Evolutionary conservation across 73 alveolate genomes (phyloP).

Genomic region (Halteria grandinella): DNA sequence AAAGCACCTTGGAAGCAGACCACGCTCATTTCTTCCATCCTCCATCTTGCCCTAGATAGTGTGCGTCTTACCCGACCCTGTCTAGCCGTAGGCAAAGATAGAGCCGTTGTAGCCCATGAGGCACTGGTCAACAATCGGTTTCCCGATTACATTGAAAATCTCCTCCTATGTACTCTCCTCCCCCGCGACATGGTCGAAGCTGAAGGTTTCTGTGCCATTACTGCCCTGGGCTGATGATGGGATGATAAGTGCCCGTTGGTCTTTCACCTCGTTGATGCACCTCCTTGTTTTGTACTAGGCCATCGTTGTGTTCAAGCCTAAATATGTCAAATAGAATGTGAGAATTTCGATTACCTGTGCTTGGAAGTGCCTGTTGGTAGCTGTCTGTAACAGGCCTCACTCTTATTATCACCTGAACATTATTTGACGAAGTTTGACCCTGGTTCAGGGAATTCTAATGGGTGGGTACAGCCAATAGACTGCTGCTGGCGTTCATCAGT

Average conservation of each 20-base stretch:
- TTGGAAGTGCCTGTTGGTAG: too few relatives aligned
- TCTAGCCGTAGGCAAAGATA: constrained; percentile 98
- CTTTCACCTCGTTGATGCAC: constrained; percentile 36
- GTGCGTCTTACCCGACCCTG: constrained; percentile 97
- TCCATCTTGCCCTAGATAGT: constrained; percentile 87
- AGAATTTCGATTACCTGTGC: too few relatives aligned
- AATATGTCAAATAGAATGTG: too few relatives aligned
- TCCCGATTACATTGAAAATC: constrained; percentile 86
- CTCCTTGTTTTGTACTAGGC: too few relatives aligned
- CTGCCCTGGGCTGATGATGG: constrained; percentile 80
- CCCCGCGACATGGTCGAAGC: constrained; percentile 88
- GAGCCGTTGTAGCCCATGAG: constrained; percentile 96
- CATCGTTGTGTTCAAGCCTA: too few relatives aligned
- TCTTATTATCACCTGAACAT: constrained; percentile 25
- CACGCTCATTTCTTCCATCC: constrained; percentile 53
- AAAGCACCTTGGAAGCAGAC: constrained; percentile 81
- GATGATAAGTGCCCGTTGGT: constrained; percentile 42
- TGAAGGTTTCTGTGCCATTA: constrained; percentile 48
- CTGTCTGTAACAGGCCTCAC: constrained; percentile 33
- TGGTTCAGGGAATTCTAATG: too few relatives aligned
- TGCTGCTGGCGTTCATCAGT: too few relatives aligned
- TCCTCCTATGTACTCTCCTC: constrained; percentile 89
- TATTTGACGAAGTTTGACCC: too few relatives aligned
- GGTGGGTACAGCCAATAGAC: too few relatives aligned
- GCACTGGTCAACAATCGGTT: constrained; percentile 87